Evolutionary conservation across 192 early-diverging fungal species (phyloP), one percentile per base, ranked within the genome.

Genomic region (Gigaspora rosea): DNA sequence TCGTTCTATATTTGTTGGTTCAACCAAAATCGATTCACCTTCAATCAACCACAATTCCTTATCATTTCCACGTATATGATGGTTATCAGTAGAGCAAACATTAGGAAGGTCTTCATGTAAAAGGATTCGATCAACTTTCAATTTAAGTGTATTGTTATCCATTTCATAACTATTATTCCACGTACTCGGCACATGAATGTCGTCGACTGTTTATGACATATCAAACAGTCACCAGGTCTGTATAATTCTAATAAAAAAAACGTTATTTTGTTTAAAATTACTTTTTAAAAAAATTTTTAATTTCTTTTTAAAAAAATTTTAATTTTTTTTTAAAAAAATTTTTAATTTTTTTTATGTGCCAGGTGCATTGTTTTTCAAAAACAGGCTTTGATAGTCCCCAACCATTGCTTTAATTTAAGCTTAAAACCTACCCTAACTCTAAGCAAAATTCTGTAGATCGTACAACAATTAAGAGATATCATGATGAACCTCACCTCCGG

Each of bases 21-120:
- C 50, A 33, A 71, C 13, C 1, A 71, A 52, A 7, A n/a, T 35
- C 8, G 20, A 1, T 32, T 52, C 27, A 32, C 22, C 50, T 52
- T 71, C 27, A 33, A 71, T 22, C 20, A 71, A 11, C 27, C 50
- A 71, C 20, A 71, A 71, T 48, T 50, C 50, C 27, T 54, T 71
- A 52, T 9, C 41, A 18, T 52, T 71, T 2, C 13, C 64, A 52
- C 10, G 9, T 27, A 16, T 54, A 8, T 71, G 22, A 7, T 0
- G 16, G 10, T 32, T 35, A 33, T 32, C 69, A 35, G 9, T 52
- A 12, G 6, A 9, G 0, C 15, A 13, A 20, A 18, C 9, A 4
- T 48, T 48, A 47, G 65, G 22, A 41, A 71, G 47, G 3, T 54
- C 20, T 32, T 50, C 10, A 71, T 71, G 41, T 27, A 3, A 35